phyloP scores from a whole-genome alignment of 768 basidiomycete species.

The Leccinum arenicola region DNA sequence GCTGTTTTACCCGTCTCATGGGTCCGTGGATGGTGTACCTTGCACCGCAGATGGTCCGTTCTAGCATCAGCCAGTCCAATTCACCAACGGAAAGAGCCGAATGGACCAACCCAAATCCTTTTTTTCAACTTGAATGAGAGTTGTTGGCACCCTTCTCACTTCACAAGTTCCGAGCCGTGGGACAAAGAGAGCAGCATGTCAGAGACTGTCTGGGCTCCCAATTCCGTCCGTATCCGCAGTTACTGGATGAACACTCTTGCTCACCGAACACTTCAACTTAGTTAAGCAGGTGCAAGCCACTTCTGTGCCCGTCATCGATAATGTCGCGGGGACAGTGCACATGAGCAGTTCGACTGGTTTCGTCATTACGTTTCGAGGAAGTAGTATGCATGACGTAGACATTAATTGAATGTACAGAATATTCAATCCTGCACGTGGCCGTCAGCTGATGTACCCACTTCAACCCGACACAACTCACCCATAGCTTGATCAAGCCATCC shows the following conservation, averaged over 20 bases:
- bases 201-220: background rate
- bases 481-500: slow-evolving; percentile 98
- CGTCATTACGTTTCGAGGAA: background rate
- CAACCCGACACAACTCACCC: slow-evolving; percentile 55
- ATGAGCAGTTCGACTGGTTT: background rate
- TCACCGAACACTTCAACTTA: background rate
- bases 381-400: background rate
- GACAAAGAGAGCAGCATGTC: background rate
- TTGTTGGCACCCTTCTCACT: slow-evolving; percentile 8
- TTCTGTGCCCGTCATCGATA: slow-evolving; percentile 7
- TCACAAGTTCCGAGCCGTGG: slow-evolving; percentile 2
- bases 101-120: background rate
- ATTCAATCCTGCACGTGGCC: slow-evolving; percentile 30
- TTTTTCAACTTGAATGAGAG: background rate
- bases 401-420: slow-evolving; percentile 12
- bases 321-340: background rate
- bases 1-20: background rate
- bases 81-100: background rate
- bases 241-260: background rate
- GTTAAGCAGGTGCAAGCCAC: background rate
- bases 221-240: slow-evolving; percentile 1
- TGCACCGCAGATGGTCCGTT: slow-evolving; percentile 3
- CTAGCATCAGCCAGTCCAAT: slow-evolving; percentile 6
- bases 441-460: slow-evolving; percentile 1
- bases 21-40: background rate